Conservation (phyloP, 2,329 filamentous ascomycete genomes). For the Calonectria multiphialidica region DNA sequence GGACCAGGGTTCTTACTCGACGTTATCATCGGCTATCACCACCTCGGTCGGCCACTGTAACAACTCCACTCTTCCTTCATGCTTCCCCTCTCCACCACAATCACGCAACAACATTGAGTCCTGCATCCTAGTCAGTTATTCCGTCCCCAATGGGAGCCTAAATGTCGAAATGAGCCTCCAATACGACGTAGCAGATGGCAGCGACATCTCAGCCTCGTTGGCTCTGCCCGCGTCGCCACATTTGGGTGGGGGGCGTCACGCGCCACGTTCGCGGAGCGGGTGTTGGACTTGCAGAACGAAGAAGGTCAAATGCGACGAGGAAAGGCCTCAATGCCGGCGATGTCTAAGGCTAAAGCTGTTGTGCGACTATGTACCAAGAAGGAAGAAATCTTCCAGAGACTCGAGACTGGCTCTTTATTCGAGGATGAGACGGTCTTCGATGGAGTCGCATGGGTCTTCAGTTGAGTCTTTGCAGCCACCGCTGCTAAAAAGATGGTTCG, state of each 20-base stretch:
- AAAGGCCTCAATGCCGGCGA: conserved; percentile 40
- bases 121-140: neutral
- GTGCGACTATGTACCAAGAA: conserved; percentile 45
- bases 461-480: neutral
- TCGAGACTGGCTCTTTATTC: neutral
- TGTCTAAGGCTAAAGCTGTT: conserved; percentile 42
- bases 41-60: neutral
- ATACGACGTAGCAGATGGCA: neutral
- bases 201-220: neutral
- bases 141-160: neutral
- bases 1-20: neutral
- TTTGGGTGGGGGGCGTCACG: conserved; percentile 18
- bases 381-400: conserved; percentile 12
- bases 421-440: neutral
- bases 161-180: neutral
- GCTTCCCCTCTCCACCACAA: conserved; percentile 1
- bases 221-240: neutral
- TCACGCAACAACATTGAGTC: neutral
- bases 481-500: neutral
- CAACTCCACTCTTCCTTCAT: neutral
- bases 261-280: conserved; percentile 35
- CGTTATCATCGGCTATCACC: conserved; percentile 4
- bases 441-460: neutral
- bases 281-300: conserved; percentile 47
- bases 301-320: conserved; percentile 49